phyloP scores from a whole-genome alignment of 2,329 filamentous ascomycete genomes.

The Botrytis pseudocinerea region DNA sequence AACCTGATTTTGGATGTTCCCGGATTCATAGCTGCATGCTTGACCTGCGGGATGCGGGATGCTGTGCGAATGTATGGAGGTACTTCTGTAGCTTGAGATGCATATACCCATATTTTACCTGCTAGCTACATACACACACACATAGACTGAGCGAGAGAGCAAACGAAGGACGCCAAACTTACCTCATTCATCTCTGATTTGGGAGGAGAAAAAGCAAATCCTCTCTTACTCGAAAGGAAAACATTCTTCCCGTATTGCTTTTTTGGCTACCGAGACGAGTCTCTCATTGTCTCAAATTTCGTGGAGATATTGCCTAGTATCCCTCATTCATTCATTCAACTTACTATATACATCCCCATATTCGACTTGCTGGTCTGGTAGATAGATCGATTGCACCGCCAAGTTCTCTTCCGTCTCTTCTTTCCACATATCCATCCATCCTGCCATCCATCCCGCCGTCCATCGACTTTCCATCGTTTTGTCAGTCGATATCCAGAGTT shows the following conservation, averaged over 20 bases:
- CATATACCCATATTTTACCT: background rate
- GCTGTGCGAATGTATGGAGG: background rate
- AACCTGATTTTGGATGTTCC: background rate
- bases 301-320: background rate
- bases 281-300: background rate
- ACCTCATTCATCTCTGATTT: background rate
- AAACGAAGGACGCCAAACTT: background rate
- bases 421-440: background rate
- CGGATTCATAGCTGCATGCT: conserved; percentile 3
- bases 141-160: background rate
- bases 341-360: background rate
- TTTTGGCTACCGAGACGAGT: background rate
- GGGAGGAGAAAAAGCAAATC: background rate
- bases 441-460: background rate
- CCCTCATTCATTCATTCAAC: background rate
- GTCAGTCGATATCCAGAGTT: background rate
- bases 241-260: background rate
- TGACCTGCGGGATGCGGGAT: background rate
- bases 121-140: background rate
- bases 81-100: conserved; percentile 3
- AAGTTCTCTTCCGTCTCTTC: background rate
- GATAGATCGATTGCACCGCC: background rate
- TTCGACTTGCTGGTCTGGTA: background rate
- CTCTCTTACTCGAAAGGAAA: background rate
- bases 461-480: background rate